These are phyloP conservation scores for Selaginella tamariscina DNA, from an alignment of 75 land plant species.

Conservation along the genomic window DNA sequence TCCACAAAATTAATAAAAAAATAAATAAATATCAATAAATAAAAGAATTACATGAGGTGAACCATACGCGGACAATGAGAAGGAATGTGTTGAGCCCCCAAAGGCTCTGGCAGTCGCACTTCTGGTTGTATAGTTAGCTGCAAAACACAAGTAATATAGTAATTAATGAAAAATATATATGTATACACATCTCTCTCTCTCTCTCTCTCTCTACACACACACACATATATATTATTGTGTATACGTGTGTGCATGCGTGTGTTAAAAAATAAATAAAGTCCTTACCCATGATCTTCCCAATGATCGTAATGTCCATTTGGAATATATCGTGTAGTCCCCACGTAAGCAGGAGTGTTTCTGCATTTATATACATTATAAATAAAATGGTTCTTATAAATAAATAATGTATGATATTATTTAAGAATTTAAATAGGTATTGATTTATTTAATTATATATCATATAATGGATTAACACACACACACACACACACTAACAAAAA, in stretches of 20 bases:
- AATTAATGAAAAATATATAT: neutral
- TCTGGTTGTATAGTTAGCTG: neutral
- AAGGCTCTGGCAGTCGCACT: neutral
- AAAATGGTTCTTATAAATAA: too few relatives aligned
- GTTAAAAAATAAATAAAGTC: neutral
- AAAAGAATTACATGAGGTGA: neutral
- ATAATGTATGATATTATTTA: neutral
- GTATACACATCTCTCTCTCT: too few relatives aligned
- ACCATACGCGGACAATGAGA: neutral
- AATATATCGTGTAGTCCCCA: neutral
- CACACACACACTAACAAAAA: too few relatives aligned
- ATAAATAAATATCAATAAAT: too few relatives aligned
- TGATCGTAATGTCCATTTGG: neutral
- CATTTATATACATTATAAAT: too few relatives aligned
- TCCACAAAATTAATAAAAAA: too few relatives aligned
- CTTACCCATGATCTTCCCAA: neutral
- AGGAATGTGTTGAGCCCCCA: neutral
- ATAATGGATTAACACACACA: too few relatives aligned
- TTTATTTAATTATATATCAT: too few relatives aligned
- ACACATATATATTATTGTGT: too few relatives aligned
- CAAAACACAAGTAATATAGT: neutral
- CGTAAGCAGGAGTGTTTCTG: too few relatives aligned
- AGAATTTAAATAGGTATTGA: neutral
- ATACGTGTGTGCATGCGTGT: too few relatives aligned
- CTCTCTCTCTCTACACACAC: too few relatives aligned